Conservation (phyloP, 2,329 filamentous ascomycete genomes). For the Fusarium sp. region DNA sequence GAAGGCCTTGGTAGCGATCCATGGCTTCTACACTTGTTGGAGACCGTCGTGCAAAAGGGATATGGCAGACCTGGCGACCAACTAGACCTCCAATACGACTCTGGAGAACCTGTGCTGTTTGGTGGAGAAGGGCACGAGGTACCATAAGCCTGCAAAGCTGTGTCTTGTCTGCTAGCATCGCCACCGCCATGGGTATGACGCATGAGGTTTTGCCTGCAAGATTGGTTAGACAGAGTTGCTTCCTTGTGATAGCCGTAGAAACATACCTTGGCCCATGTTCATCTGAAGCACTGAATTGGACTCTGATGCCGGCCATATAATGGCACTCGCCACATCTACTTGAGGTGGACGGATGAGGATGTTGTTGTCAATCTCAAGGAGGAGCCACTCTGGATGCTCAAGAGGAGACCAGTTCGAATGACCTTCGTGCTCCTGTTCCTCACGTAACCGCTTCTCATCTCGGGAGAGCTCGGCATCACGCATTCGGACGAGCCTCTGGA, state of each 20-base stretch:
- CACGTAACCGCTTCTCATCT: slow-evolving; percentile 43
- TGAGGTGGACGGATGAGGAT: slow-evolving; percentile 70
- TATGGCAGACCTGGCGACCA: slow-evolving; percentile 61
- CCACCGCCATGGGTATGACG: slow-evolving; percentile 64
- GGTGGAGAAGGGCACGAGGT: slow-evolving; percentile 64
- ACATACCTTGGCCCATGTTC: slow-evolving; percentile 70
- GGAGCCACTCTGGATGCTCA: slow-evolving; percentile 68
- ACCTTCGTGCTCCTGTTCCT: slow-evolving; percentile 60
- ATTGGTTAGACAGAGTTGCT: not conserved
- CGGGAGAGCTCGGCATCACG: slow-evolving; percentile 40
- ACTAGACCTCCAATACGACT: slow-evolving; percentile 64
- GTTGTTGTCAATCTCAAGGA: slow-evolving; percentile 73
- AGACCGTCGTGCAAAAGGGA: slow-evolving; percentile 65
- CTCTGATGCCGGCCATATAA: slow-evolving; percentile 61
- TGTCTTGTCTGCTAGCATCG: slow-evolving; percentile 54
- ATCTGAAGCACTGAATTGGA: slow-evolving; percentile 71
- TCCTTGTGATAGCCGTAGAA: not conserved
- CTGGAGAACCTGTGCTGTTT: slow-evolving; percentile 67
- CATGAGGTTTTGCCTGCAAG: slow-evolving; percentile 64
- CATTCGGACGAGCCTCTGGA: slow-evolving; percentile 60
- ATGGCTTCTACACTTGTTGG: not conserved
- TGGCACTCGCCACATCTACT: slow-evolving; percentile 69
- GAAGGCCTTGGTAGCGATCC: slow-evolving; percentile 47
- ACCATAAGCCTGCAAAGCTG: slow-evolving; percentile 65
- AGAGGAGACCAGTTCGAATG: slow-evolving; percentile 67